Evolutionary conservation across 768 basidiomycete genomes (phyloP), one percentile per base, ranked within the genome.

Genomic region (Paxillus involutus): DNA sequence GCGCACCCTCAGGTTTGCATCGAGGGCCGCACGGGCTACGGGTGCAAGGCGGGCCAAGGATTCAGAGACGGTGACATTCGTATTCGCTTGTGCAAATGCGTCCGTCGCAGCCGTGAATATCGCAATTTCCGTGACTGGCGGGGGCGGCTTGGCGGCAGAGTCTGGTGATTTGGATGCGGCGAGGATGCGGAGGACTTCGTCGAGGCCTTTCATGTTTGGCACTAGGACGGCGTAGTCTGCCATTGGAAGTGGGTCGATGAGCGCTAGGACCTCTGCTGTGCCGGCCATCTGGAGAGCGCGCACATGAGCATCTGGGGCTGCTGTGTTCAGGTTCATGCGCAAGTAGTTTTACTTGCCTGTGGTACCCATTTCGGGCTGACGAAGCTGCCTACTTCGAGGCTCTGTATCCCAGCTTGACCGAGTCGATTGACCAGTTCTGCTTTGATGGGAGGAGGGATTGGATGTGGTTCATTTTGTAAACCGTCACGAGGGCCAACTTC

Each of bases 291-390:
- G 58, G 53, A 16, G 26, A 32, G 32, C 32, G 6, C 16, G 16
- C 26, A 35, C 32, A 32, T 45, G 39, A 16, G 21, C 26, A 17
- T 14, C 47, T 32, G 47, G 54, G 49, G 41, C 14, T 46, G 7
- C 36, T n/a, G 11, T 6, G 14, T 26, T 26, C 4, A 11, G 17
- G 26, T 5, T 26, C 26, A 36, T 24, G 42, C 19, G 26, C 45
- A 5, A 33, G 32, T 13, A 30, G 4, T 3, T 44, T 30, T 43
- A 69, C 77, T 47, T 57, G 85, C 94, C 82, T 95, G 94, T 0
- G 93, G 94, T 24, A 95, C 89, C 89, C 92, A 92, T 71, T 93
- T 94, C 0, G 90, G 89, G 68, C 91, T 91, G 53, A 95, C 94
- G 65, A 96, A 94, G 66, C 91, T 92, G 7, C 94, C 94, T 1